A percentile compares a stretch with the other conserved stretches of the same genome.
phyloP scores from a whole-genome alignment of 2,329 filamentous ascomycete genomes.

The Dothiorella sarmentorum region DNA sequence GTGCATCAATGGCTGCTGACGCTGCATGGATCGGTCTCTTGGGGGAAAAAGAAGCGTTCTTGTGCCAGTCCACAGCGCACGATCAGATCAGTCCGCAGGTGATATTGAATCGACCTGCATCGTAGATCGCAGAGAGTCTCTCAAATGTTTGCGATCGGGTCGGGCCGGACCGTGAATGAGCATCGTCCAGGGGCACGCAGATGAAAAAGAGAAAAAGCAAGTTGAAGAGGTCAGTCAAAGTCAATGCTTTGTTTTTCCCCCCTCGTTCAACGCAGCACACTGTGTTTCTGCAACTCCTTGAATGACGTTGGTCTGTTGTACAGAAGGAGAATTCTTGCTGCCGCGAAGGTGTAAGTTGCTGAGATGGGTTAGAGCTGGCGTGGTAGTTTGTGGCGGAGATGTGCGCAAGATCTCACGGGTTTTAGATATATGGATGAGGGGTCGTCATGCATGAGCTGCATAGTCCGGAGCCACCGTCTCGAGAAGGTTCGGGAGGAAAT shows the following conservation, averaged over 20 bases:
- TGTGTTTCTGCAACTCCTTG: not conserved
- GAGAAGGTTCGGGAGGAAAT: not conserved
- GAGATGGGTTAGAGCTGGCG: not conserved
- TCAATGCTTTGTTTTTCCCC: not conserved
- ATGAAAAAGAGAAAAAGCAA: not conserved
- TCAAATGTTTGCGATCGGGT: not conserved
- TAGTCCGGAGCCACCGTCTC: not conserved
- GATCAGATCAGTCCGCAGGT: too few species aligned
- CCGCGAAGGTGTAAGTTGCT: not conserved
- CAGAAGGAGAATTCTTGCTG: not conserved
- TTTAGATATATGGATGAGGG: not conserved
- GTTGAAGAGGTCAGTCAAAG: not conserved
- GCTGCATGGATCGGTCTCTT: too few species aligned
- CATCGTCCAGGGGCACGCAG: not conserved
- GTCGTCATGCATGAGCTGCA: not conserved
- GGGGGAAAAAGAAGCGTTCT: too few species aligned
- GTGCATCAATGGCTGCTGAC: too few species aligned
- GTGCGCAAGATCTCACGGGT: not conserved
- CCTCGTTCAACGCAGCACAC: not conserved
- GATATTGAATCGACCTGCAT: too few species aligned
- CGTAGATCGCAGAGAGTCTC: not conserved
- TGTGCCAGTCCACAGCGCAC: too few species aligned
- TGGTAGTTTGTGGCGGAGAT: not conserved
- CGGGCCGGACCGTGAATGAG: constrained; percentile 1
- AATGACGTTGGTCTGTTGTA: not conserved